Evolutionary conservation across 129 eudicot species (phyloP).

Genomic region (Escallonia herrerae): DNA sequence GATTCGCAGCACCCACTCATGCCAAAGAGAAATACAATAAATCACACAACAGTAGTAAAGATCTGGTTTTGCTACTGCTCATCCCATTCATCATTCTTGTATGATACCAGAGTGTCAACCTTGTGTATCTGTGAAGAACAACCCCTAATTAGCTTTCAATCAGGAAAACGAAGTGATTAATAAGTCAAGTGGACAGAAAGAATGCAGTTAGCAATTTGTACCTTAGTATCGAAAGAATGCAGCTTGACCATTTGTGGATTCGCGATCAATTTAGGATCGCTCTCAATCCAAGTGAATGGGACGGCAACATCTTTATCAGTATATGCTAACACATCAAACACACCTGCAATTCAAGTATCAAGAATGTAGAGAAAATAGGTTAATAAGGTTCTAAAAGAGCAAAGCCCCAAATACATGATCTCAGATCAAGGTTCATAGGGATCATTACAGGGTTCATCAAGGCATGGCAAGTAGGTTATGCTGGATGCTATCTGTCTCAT

Average conservation of each 20-base stretch:
- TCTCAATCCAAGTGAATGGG: slow-evolving; percentile 93
- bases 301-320: slow-evolving; percentile 78
- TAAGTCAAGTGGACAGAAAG: background rate
- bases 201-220: slow-evolving; percentile 9
- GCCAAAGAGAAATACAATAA: slow-evolving; percentile 7
- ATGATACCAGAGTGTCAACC: slow-evolving; percentile 92
- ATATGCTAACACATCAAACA: slow-evolving; percentile 91
- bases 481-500: slow-evolving; percentile 98
- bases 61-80: slow-evolving; percentile 37
- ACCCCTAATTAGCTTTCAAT: background rate
- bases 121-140: slow-evolving; percentile 70
- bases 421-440: background rate
- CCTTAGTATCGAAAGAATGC: slow-evolving; percentile 95
- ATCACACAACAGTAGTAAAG: background rate
- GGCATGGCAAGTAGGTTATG: slow-evolving; percentile 90
- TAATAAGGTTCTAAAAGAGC: background rate
- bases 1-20: slow-evolving; percentile 36
- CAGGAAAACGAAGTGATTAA: background rate
- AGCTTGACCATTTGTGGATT: slow-evolving; percentile 97
- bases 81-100: slow-evolving; percentile 96
- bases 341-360: slow-evolving; percentile 40
- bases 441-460: slow-evolving; percentile 85
- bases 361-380: background rate
- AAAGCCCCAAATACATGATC: background rate
- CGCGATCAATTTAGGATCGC: slow-evolving; percentile 83